Percentiles rank a stretch among this genome's conserved stretches.
Evolutionary conservation across 2,329 filamentous ascomycete species (phyloP).

Genomic region (Sporothrix protearum): DNA sequence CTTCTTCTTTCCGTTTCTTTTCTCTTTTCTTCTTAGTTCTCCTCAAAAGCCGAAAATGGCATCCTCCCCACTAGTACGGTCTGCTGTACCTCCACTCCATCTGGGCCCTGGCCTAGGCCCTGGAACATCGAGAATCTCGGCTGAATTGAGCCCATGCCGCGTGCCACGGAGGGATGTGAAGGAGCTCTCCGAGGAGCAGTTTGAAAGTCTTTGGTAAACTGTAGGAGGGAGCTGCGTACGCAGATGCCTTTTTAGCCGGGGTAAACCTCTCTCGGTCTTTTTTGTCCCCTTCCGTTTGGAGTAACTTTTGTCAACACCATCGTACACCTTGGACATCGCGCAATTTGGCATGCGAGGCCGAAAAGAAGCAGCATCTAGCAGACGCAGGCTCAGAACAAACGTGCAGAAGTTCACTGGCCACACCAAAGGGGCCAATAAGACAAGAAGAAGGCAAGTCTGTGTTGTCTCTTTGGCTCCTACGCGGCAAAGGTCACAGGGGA

Average conservation of each 20-base stretch:
- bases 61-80: too few species aligned
- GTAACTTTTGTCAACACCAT: too few species aligned
- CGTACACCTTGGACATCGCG: neutral
- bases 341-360: neutral
- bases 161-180: constrained; percentile 39
- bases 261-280: too few species aligned
- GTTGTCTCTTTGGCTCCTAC: neutral
- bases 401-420: neutral
- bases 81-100: neutral
- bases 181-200: constrained; percentile 31
- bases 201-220: neutral
- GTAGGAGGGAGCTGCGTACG: neutral
- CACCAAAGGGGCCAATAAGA: neutral
- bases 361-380: neutral
- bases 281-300: too few species aligned
- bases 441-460: neutral
- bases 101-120: constrained; percentile 5
- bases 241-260: too few species aligned
- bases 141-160: constrained; percentile 48
- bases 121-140: constrained; percentile 37
- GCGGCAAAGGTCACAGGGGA: neutral
- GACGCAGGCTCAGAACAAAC: neutral
- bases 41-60: too few species aligned
- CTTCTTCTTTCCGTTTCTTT: neutral
- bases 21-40: neutral